phyloP scores from a whole-genome alignment of 345 rosid genomes.

The Hibiscus trionum region DNA sequence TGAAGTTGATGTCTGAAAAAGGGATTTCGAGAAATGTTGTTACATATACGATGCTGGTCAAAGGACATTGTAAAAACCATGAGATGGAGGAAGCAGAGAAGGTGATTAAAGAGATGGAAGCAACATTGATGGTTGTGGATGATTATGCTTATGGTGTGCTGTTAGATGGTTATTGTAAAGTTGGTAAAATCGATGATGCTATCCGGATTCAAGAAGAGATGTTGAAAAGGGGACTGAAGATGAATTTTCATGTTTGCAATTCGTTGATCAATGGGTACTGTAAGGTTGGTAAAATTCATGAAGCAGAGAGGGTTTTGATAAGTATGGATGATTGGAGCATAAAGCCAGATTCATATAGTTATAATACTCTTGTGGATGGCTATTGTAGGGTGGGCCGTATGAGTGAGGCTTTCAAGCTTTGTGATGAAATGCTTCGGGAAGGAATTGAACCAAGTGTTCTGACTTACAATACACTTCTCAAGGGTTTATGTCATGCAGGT shows the following conservation, averaged over 20 bases:
- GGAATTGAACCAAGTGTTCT: constrained; percentile 45
- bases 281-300: constrained; percentile 42
- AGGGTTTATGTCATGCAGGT: constrained; percentile 53
- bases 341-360: constrained; percentile 64
- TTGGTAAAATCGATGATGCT: constrained; percentile 53
- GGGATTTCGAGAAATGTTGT: constrained; percentile 42
- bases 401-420: constrained; percentile 53
- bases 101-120: constrained; percentile 32
- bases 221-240: constrained; percentile 49
- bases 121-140: constrained; percentile 35
- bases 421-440: constrained; percentile 39
- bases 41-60: constrained; percentile 51
- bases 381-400: constrained; percentile 47
- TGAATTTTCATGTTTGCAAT: constrained; percentile 64
- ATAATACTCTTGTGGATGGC: constrained; percentile 71
- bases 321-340: constrained; percentile 50
- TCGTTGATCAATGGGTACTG: constrained; percentile 75
- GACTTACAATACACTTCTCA: constrained; percentile 74
- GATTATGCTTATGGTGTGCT: constrained; percentile 61
- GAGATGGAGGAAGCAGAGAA: constrained; percentile 57
- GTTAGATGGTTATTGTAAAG: constrained; percentile 70
- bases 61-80: constrained; percentile 47
- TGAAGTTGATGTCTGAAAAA: constrained; percentile 41
- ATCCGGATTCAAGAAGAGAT: constrained; percentile 50
- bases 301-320: constrained; percentile 39